Evolutionary conservation across 176 grass and related monocot species (phyloP), one percentile per base, ranked within the genome.

Genomic region (Dendrocalamus sinicus): DNA sequence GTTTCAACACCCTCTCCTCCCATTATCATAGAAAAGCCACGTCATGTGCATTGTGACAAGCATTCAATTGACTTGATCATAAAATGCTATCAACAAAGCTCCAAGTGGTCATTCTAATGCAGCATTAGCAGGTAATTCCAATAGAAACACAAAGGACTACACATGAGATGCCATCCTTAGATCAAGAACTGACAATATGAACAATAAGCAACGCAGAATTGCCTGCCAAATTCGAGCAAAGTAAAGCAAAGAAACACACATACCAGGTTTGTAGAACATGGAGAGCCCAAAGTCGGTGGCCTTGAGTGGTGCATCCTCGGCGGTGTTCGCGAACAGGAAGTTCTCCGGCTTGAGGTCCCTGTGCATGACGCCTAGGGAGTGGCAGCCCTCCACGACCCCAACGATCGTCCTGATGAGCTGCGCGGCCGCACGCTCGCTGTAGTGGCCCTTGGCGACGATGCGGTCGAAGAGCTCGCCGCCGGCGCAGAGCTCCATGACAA

Each of bases 281-380:
- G 96, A 99, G 43, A 99, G 88, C 7, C 96, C 96, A 47, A 99
- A 99, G 73, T 99, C 97, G 30, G 97, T 99, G 15, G 97, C 92
- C 89, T 99, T 99, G 77, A 99, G 89, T 1, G 92, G 90, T 4
- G 97, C 92, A 32, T 99, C 94, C 87, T 99, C 97, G 0, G 85
- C 77, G 4, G 79, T 55, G 87, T 89, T 94, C 41, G 90, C 54
- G 55, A 99, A 94, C 7, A 99, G 90, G 57, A 99, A 99, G 67
- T 99, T 99, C 89, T 99, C 96, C 7, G 96, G 96, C 81, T 98
- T 98, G 72, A 98, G 91, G 78, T 98, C 96, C 4, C 93, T 90
- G 77, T 98, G 96, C 96, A 95, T 98, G 57, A 98, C 96, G 19
- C 96, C 93, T 1, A 98, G 93, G 57, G 96, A 98, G 83, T 98